Conservation (phyloP, 345 rosid species). For the Linum lewisii region DNA sequence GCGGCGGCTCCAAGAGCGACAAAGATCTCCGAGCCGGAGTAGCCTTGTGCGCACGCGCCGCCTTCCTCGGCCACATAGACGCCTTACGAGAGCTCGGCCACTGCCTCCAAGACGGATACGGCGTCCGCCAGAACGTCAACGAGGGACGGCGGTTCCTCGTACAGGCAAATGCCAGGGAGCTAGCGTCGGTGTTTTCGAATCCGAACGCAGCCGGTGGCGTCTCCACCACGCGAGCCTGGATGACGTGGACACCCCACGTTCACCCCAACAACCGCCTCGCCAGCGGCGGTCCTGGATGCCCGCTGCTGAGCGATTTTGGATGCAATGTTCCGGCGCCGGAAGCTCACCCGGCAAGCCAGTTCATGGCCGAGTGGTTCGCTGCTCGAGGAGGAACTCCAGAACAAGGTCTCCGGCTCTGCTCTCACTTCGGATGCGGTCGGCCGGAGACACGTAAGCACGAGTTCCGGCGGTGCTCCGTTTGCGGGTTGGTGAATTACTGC, state of each 20-base stretch:
- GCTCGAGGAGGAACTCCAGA: constrained; percentile 30
- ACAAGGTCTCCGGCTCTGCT: constrained; percentile 62
- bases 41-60: constrained; percentile 86
- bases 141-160: constrained; percentile 89
- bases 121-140: constrained; percentile 70
- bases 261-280: constrained; percentile 20
- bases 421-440: constrained; percentile 78
- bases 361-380: constrained; percentile 71
- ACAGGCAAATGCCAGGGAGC: constrained; percentile 92
- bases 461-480: constrained; percentile 86
- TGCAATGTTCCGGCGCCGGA: constrained; percentile 97
- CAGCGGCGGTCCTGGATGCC: constrained; percentile 38
- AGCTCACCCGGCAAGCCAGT: constrained; percentile 63
- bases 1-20: constrained; percentile 89
- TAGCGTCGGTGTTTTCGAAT: constrained; percentile 54
- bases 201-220: constrained; percentile 11
- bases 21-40: constrained; percentile 92
- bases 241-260: constrained; percentile 37
- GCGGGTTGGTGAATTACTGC: constrained; percentile 88
- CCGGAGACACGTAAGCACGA: constrained; percentile 91
- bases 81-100: constrained; percentile 96
- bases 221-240: constrained; percentile 33
- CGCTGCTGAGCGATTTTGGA: constrained; percentile 83
- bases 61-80: constrained; percentile 79
- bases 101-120: constrained; percentile 95